A percentile compares a stretch with the other conserved stretches of the same genome.
Conservation (phyloP, 441 rosid species). For the Populus hybrid region DNA sequence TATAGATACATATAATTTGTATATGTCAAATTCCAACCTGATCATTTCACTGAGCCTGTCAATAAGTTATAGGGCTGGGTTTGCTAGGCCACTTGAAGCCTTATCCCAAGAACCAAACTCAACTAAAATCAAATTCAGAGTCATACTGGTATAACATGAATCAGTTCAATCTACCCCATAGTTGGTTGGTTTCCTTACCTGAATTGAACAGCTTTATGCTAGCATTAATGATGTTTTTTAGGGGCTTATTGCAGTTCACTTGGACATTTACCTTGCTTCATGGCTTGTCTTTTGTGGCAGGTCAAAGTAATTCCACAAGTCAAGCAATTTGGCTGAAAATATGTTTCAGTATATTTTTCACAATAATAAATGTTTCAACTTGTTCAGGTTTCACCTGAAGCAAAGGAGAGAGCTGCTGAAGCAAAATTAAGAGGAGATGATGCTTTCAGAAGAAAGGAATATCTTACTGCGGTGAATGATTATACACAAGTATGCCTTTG, state of each 20-base stretch:
- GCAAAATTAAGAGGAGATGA: slow-evolving; percentile 94
- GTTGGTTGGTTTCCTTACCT: neutral
- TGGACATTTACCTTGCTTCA: neutral
- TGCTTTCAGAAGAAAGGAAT: slow-evolving; percentile 71
- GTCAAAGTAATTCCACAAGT: neutral
- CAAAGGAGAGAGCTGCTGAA: slow-evolving; percentile 81
- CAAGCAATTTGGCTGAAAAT: neutral
- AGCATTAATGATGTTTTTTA: neutral
- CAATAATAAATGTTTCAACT: slow-evolving; percentile 4
- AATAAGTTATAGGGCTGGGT: neutral
- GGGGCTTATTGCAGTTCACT: neutral
- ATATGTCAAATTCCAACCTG: too few relatives aligned
- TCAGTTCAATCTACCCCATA: neutral
- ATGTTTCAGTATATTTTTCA: neutral
- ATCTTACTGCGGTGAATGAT: slow-evolving; percentile 61
- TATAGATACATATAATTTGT: too few relatives aligned
- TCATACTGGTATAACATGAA: neutral
- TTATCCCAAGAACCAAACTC: neutral
- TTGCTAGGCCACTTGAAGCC: neutral
- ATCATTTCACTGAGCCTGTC: neutral
- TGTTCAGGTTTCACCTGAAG: slow-evolving; percentile 70
- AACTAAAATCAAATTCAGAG: too few relatives aligned
- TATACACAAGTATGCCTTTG: slow-evolving; percentile 69
- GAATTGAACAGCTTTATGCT: neutral
- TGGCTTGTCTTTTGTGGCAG: slow-evolving; percentile 1